Base-by-base conservation (phyloP, 345 rosid genomes). In the Salix suchowensis region DNA sequence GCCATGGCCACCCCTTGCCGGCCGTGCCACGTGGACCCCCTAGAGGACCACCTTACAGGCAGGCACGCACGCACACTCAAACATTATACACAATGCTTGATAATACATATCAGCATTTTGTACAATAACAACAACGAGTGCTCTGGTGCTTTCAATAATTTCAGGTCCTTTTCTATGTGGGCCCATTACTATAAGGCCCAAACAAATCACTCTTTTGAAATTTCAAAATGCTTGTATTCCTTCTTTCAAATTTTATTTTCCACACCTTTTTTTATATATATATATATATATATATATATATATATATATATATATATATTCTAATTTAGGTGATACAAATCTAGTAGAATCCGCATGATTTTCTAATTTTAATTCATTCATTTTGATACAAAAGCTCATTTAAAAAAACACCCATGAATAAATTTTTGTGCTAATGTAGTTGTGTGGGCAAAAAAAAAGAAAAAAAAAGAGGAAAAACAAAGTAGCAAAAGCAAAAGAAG, bases 21-120 rank as follows among this genome's bases (percentile, higher is more conserved):
- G 88, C 73, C 55, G 44, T 71, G 91, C 88, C 91, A 83, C 82
- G 44, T 75, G 84, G 89, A 81, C 89, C 77, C 78, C 32, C 34
- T 10, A 6, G 4, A 71, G 87, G 90, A 87, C 90, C 90, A 87
- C 88, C 58, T 50, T 52, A 2, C 8, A 40, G 24, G 6, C 37
- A 34, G 37, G 6, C 37, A 34, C 37, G 37, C 37, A 34, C 37
- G 37, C 44, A 40, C 44, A 10, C 44, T 10, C 6, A 5, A 5
- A 34, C 37, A 34, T 68, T 39, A 70, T 1, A 32, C 37, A 65
- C 21, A 7, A 5, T 26, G 8, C 2, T 19, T 21, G 60, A 13
- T 65, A 4, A 66, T 34, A 67, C 19, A 67, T 12, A 24, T 37
- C 30, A 52, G 62, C 48, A 65, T 26, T 37, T 58, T 40, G 48